Conservation (phyloP, 2,329 filamentous ascomycete species). For the Fusarium sp. region DNA sequence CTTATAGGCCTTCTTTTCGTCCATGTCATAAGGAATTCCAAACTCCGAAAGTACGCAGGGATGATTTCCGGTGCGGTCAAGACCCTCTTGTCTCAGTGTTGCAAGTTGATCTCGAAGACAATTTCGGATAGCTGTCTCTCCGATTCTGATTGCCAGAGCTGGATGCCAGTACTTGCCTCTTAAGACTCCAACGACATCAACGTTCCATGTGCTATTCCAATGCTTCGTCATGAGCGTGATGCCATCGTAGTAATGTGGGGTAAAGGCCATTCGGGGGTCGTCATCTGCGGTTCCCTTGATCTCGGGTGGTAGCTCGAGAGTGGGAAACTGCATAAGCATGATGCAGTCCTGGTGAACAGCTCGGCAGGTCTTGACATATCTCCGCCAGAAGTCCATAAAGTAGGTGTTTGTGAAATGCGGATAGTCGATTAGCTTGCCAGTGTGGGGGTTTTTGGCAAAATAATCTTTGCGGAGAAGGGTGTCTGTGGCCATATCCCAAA, state of each 20-base stretch:
- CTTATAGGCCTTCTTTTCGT: conserved; percentile 94
- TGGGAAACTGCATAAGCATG: conserved; percentile 91
- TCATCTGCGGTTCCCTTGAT: conserved; percentile 92
- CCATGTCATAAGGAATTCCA: conserved; percentile 99
- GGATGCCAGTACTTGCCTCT: conserved; percentile 90
- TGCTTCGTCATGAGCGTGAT: conserved; percentile 98
- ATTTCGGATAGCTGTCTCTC: conserved; percentile 93
- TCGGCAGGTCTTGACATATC: conserved; percentile 81
- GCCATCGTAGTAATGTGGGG: conserved; percentile 96
- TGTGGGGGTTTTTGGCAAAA: conserved; percentile 83
- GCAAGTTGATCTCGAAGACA: conserved; percentile 90
- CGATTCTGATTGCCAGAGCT: conserved; percentile 91
- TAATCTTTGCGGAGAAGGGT: conserved; percentile 86
- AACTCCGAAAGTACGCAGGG: conserved; percentile 95
- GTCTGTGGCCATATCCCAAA: conserved; percentile 89
- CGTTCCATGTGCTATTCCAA: conserved; percentile 98
- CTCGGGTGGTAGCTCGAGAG: conserved; percentile 88
- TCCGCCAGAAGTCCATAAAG: conserved; percentile 88
- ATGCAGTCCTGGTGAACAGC: conserved; percentile 83
- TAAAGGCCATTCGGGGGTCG: conserved; percentile 90
- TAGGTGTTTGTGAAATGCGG: conserved; percentile 91
- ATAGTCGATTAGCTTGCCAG: conserved; percentile 81
- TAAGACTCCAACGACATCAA: conserved; percentile 92
- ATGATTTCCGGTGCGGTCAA: conserved; percentile 89
- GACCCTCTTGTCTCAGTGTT: conserved; percentile 85